These are phyloP conservation scores for Aciculosporium take DNA, from an alignment of 2,329 filamentous ascomycete species.

Conservation along the genomic window DNA sequence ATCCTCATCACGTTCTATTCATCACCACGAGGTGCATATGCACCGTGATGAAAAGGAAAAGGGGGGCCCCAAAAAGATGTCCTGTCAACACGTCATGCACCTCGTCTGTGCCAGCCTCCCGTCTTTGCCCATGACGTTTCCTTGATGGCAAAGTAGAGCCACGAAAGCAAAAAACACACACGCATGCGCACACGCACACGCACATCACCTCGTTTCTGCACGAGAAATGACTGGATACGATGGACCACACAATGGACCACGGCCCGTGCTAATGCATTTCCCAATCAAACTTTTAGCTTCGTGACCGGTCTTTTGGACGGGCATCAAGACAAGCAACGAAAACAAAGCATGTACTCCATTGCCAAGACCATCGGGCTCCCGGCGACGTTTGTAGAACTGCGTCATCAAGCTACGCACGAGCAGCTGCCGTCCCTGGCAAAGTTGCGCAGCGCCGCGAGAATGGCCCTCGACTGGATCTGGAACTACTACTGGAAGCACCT, in stretches of 20 bases:
- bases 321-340: constrained; percentile 52
- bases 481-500: constrained; percentile 65
- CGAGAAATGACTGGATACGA: neutral
- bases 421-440: constrained; percentile 64
- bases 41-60: neutral
- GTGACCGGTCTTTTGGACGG: constrained; percentile 68
- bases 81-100: neutral
- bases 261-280: neutral
- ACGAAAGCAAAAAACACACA: neutral
- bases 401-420: constrained; percentile 84
- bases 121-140: neutral
- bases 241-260: neutral
- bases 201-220: neutral
- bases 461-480: constrained; percentile 77
- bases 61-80: neutral
- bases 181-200: neutral
- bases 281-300: constrained; percentile 36
- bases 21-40: too few relatives aligned
- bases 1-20: too few relatives aligned
- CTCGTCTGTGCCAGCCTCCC: neutral
- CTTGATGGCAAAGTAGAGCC: neutral
- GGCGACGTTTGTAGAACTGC: constrained; percentile 71
- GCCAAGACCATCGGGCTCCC: constrained; percentile 56
- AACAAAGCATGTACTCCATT: constrained; percentile 58
- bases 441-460: constrained; percentile 52